Evolutionary conservation across 192 early-diverging fungal species (phyloP).

Genomic region (Podila verticillata): DNA sequence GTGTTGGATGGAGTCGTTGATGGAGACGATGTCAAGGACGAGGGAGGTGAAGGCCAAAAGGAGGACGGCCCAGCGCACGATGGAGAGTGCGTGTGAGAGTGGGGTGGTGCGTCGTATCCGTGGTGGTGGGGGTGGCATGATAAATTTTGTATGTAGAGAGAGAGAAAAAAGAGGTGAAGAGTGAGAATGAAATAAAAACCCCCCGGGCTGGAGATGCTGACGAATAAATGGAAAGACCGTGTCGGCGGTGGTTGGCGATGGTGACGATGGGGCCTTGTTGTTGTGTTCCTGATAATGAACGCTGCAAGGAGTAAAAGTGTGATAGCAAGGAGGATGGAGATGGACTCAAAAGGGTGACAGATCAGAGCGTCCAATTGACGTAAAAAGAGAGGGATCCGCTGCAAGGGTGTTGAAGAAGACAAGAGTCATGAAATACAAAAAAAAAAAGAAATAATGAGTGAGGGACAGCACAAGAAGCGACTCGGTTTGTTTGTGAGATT

Average conservation of each 20-base stretch:
- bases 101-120: background rate
- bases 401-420: background rate
- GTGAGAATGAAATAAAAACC: background rate
- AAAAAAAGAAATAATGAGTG: background rate
- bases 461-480: too few relatives aligned
- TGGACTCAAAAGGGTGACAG: background rate
- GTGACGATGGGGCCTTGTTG: too few relatives aligned
- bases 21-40: constrained; percentile 5
- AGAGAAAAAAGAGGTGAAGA: background rate
- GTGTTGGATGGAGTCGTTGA: background rate
- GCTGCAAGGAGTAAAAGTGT: too few relatives aligned
- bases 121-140: too few relatives aligned
- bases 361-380: background rate
- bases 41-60: background rate
- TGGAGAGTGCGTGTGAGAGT: background rate
- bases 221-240: too few relatives aligned
- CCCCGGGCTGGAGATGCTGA: too few relatives aligned
- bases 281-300: too few relatives aligned
- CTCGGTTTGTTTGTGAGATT: too few relatives aligned
- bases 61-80: constrained; percentile 2
- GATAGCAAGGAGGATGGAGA: background rate
- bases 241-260: too few relatives aligned
- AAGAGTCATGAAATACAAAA: background rate
- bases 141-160: background rate
- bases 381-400: background rate